Base-by-base conservation (phyloP, 2,329 filamentous ascomycete species). In the Paramyrothecium roridum region DNA sequence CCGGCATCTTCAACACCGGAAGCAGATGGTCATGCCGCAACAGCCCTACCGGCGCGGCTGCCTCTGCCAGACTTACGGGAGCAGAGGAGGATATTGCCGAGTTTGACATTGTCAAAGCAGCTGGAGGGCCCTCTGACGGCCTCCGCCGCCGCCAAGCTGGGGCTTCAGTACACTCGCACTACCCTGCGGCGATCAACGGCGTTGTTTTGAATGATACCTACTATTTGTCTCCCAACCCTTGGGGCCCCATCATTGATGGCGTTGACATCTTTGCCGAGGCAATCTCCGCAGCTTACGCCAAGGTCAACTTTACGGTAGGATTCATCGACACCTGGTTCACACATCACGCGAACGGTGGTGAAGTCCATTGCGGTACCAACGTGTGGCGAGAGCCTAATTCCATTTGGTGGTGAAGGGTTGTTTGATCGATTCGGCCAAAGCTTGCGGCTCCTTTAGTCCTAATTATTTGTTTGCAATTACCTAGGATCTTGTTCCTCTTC, bases 291-390 rank as follows among this genome's bases (percentile, higher is more conserved):
- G 59, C 53, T 11, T 67, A 67, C 47, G 55, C 33, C 0, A 50
- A 45, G 23, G 61, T 59, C 0, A 53, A 54, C 3, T 61, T 63
- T 53, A 56, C 52, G 2, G 56, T 66, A 12, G 49, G 43, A 2
- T 61, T 60, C 13, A 52, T 68, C 1, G 61, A 69, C 17, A 60
- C 62, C 45, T 67, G 56, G 45, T 52, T 63, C 47, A 57, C 56
- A 8, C 64, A 68, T 51, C 63, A 68, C 40, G 45, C 63, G 3
- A 20, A 52, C 8, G 52, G 57, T 2, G 64, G 64, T 1, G 63
- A 67, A 46, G 61, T 66, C 43, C 62, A 68, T 23, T 66, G 63
- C 13, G 61, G 61, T 2, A 60, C 62, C 1, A 67, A 67, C 34
- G 60, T 59, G 8, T 52, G 65, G 8, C 52, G 63, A 4, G 51